Conservation (phyloP, 140 eudicot species). For the Senecio squalidus region DNA sequence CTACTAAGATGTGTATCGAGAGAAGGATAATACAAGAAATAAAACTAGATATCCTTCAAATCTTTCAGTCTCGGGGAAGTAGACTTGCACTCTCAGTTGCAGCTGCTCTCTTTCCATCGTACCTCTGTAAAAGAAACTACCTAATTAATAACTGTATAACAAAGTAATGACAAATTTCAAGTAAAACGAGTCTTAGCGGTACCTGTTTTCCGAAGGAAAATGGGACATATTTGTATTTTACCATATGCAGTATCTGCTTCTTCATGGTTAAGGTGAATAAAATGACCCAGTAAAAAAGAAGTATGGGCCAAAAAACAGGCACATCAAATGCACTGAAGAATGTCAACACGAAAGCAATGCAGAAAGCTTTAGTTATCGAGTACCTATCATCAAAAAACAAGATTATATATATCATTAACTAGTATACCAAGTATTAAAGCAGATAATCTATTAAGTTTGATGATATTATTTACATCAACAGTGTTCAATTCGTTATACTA, state of each 20-base stretch:
- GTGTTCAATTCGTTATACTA: too few species aligned
- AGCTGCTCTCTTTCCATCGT: conserved; percentile 48
- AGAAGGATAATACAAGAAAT: conserved; percentile 13
- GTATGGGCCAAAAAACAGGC: conserved; percentile 96
- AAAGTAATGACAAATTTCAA: neutral
- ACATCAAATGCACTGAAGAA: conserved; percentile 79
- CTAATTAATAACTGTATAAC: neutral
- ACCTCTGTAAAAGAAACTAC: conserved; percentile 43
- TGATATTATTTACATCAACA: too few species aligned
- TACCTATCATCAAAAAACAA: conserved; percentile 42
- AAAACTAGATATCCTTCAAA: conserved; percentile 3
- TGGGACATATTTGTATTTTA: conserved; percentile 85
- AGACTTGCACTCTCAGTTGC: conserved; percentile 45
- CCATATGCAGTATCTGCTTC: conserved; percentile 80
- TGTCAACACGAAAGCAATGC: conserved; percentile 78
- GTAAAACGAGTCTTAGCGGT: conserved; percentile 8
- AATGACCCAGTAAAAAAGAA: conserved; percentile 84
- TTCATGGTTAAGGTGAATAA: conserved; percentile 68
- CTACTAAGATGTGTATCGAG: conserved; percentile 21
- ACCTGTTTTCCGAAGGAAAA: conserved; percentile 94
- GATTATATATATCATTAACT: neutral
- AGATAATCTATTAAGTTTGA: neutral
- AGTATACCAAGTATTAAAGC: neutral
- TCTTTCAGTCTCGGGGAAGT: conserved; percentile 40
- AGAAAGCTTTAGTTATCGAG: conserved; percentile 80